A percentile compares a stretch with the other conserved stretches of the same genome.
These are phyloP conservation scores for Hymenoscyphus repandus DNA, from an alignment of 2,329 filamentous ascomycete genomes.

Conservation along the genomic window DNA sequence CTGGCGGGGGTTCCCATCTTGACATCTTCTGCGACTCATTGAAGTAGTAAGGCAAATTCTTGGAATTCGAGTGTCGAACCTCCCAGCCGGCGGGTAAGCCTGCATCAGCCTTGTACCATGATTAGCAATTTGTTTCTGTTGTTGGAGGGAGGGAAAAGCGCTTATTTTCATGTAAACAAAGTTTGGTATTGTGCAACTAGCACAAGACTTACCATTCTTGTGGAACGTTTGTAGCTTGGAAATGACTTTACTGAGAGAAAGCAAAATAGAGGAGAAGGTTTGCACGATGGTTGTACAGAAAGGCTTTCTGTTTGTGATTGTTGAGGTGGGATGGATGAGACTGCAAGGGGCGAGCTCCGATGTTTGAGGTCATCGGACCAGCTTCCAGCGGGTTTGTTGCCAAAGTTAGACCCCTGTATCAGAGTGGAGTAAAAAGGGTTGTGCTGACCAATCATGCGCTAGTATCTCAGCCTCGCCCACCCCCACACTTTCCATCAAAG, in stretches of 20 bases:
- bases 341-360: neutral
- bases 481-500: too few species aligned
- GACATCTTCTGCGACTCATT: slow-evolving; percentile 81
- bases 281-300: slow-evolving; percentile 10
- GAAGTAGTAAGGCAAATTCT: slow-evolving; percentile 99
- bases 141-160: neutral
- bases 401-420: neutral
- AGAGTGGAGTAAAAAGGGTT: too few species aligned
- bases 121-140: slow-evolving; percentile 12
- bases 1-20: slow-evolving; percentile 87
- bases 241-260: slow-evolving; percentile 1
- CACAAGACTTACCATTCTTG: slow-evolving; percentile 19
- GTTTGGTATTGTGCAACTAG: neutral
- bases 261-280: slow-evolving; percentile 8
- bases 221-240: slow-evolving; percentile 11
- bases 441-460: too few species aligned
- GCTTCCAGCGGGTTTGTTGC: neutral
- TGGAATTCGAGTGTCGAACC: slow-evolving; percentile 95
- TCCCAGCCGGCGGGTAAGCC: slow-evolving; percentile 88
- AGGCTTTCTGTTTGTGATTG: slow-evolving; percentile 5
- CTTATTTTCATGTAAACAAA: slow-evolving; percentile 17
- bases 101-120: slow-evolving; percentile 54
- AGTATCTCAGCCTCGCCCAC: too few species aligned
- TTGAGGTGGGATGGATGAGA: neutral
- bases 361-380: neutral